A percentile compares a stretch with the other conserved stretches of the same genome.
Conservation (phyloP, 2,329 filamentous ascomycete genomes). For the Arthrinium puccinioides region DNA sequence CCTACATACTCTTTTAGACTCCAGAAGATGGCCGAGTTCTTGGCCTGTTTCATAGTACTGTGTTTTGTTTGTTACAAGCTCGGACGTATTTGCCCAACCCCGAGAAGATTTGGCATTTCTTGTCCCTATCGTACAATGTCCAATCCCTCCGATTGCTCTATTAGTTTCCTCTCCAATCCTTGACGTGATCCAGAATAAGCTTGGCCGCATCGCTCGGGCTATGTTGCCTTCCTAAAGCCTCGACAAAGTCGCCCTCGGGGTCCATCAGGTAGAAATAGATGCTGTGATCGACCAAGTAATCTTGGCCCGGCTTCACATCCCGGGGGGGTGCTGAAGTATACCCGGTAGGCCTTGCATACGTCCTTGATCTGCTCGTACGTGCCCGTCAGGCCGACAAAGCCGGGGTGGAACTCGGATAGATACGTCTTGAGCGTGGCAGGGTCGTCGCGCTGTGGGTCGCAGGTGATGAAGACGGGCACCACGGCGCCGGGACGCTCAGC, state of each 20-base stretch:
- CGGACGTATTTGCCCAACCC: too few species aligned
- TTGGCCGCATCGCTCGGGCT: conserved; percentile 79
- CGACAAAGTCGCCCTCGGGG: conserved; percentile 95
- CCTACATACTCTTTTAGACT: too few species aligned
- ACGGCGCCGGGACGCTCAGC: conserved; percentile 45
- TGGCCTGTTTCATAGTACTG: too few species aligned
- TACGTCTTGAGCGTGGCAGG: conserved; percentile 80
- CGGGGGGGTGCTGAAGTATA: conserved; percentile 94
- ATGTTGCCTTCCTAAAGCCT: conserved; percentile 91
- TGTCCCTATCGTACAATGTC: too few species aligned
- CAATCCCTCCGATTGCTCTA: too few species aligned
- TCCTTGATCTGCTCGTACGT: conserved; percentile 91
- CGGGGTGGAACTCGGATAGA: conserved; percentile 81
- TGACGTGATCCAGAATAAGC: conserved; percentile 80
- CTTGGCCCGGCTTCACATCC: conserved; percentile 83
- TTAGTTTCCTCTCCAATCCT: conserved; percentile 48
- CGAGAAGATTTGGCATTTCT: too few species aligned
- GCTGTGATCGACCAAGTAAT: conserved; percentile 96
- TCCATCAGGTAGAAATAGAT: conserved; percentile 99
- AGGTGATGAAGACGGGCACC: conserved; percentile 85
- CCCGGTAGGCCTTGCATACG: conserved; percentile 90
- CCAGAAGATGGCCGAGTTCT: too few species aligned
- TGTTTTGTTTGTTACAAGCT: too few species aligned
- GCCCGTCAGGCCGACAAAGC: conserved; percentile 82
- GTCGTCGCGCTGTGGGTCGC: conserved; percentile 86